These are phyloP conservation scores for Penicillium robsamsonii DNA, from an alignment of 495 filamentous ascomycete genomes.

Conservation along the genomic window DNA sequence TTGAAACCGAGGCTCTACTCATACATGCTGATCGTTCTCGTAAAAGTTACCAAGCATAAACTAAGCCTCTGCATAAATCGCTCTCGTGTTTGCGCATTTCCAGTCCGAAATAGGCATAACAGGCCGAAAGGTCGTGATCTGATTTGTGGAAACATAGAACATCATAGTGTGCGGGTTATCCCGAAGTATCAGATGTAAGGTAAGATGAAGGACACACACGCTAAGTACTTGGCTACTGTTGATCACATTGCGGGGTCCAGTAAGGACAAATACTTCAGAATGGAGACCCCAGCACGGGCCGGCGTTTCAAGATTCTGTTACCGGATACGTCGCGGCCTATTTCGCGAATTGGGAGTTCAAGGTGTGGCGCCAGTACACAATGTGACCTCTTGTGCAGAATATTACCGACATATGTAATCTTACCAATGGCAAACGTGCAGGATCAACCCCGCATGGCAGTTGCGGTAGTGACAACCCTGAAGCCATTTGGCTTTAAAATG, in stretches of 20 bases:
- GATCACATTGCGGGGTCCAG: conserved; percentile 19
- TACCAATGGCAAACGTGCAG: neutral
- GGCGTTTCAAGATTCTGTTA: neutral
- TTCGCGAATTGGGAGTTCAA: neutral
- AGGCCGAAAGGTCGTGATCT: neutral
- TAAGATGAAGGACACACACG: conserved; percentile 24
- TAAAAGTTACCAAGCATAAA: neutral
- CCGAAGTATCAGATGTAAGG: conserved; percentile 17
- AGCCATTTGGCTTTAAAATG: neutral
- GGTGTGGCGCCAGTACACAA: neutral
- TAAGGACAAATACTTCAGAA: conserved; percentile 17
- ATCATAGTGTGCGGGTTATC: conserved; percentile 15
- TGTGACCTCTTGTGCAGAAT: neutral
- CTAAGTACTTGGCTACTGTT: conserved; percentile 22
- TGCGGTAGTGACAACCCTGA: neutral
- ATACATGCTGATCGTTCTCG: neutral
- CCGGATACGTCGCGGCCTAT: neutral
- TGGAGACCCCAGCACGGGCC: neutral
- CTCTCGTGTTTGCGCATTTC: neutral
- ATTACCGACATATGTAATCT: neutral
- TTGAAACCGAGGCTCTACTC: neutral
- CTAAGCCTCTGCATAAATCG: neutral
- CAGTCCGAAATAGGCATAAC: neutral
- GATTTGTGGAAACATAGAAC: conserved; percentile 16
- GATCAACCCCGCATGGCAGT: neutral